Conservation (phyloP, 495 filamentous ascomycete genomes). For the Tetracladium setigerum region DNA sequence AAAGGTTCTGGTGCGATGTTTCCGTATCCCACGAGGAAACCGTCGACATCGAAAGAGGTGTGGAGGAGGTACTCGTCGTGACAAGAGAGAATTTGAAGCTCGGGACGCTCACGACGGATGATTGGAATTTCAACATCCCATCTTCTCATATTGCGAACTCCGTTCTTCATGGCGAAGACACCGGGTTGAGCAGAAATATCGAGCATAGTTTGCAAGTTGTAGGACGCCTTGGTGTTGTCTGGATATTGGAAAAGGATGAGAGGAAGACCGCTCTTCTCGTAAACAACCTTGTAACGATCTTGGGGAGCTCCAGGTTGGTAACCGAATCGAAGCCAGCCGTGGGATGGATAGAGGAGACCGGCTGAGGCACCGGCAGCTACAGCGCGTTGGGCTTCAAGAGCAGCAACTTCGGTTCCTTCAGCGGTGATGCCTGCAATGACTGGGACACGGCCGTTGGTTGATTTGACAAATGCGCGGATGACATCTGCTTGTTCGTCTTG, state of each 20-base stretch:
- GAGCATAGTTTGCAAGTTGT: slow-evolving; percentile 29
- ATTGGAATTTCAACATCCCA: slow-evolving; percentile 32
- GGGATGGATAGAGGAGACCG: slow-evolving; percentile 31
- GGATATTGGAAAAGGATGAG: slow-evolving; percentile 32
- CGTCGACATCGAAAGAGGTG: slow-evolving; percentile 30
- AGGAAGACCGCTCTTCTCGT: slow-evolving; percentile 26
- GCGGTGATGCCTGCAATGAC: slow-evolving; percentile 30
- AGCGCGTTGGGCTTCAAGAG: slow-evolving; percentile 28
- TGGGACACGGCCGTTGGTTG: slow-evolving; percentile 27
- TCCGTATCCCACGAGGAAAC: slow-evolving; percentile 31
- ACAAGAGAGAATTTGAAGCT: slow-evolving; percentile 29
- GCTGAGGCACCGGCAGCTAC: slow-evolving; percentile 28
- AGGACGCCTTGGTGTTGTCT: slow-evolving; percentile 31
- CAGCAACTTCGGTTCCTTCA: slow-evolving; percentile 31
- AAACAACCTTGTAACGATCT: slow-evolving; percentile 27
- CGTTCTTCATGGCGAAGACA: slow-evolving; percentile 32
- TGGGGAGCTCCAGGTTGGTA: slow-evolving; percentile 30
- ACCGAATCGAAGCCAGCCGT: slow-evolving; percentile 32
- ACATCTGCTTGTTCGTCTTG: slow-evolving; percentile 26
- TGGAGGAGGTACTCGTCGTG: slow-evolving; percentile 32
- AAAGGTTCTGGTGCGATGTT: slow-evolving; percentile 30
- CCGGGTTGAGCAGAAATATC: slow-evolving; percentile 29
- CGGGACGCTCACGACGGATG: slow-evolving; percentile 25
- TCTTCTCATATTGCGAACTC: slow-evolving; percentile 31
- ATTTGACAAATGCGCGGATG: slow-evolving; percentile 29